These are phyloP conservation scores for Mortierella sp. DNA, from an alignment of 371 early-diverging fungal genomes.

Conservation along the genomic window DNA sequence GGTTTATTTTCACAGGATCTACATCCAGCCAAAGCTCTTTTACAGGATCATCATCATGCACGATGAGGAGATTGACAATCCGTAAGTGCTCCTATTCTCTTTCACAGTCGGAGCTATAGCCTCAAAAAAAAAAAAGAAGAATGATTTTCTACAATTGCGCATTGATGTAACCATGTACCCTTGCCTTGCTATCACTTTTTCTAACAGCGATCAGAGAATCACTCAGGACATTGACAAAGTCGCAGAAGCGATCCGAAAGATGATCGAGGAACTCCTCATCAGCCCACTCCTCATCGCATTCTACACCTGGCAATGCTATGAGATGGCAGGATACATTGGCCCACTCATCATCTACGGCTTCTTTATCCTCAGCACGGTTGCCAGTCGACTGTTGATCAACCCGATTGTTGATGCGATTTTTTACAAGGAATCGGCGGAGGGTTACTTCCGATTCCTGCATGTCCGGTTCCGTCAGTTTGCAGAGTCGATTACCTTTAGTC, in stretches of 20 bases:
- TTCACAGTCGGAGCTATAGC: neutral
- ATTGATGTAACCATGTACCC: neutral
- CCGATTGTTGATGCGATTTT: slow-evolving; percentile 85
- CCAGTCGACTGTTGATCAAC: slow-evolving; percentile 73
- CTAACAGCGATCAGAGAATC: slow-evolving; percentile 87
- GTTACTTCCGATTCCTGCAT: slow-evolving; percentile 82
- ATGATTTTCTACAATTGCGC: slow-evolving; percentile 1
- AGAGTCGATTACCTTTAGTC: slow-evolving; percentile 86
- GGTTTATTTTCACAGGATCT: slow-evolving; percentile 69
- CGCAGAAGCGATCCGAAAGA: slow-evolving; percentile 68
- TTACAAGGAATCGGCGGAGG: slow-evolving; percentile 84
- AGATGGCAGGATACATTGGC: slow-evolving; percentile 77
- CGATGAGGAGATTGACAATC: slow-evolving; percentile 74
- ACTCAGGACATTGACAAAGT: slow-evolving; percentile 92
- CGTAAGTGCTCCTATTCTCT: slow-evolving; percentile 59
- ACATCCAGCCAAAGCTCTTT: slow-evolving; percentile 71
- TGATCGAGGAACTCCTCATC: slow-evolving; percentile 79
- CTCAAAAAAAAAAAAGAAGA: neutral
- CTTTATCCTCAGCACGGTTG: slow-evolving; percentile 76
- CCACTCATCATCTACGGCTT: slow-evolving; percentile 80
- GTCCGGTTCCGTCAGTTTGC: slow-evolving; percentile 79
- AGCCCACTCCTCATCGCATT: slow-evolving; percentile 82
- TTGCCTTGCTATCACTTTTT: neutral
- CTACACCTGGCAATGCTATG: slow-evolving; percentile 83
- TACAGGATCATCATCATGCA: slow-evolving; percentile 71